Percentiles rank a stretch among this genome's conserved stretches.
Evolutionary conservation across 2,329 filamentous ascomycete species (phyloP).

Genomic region (Fusarium pseudoanthophilum): DNA sequence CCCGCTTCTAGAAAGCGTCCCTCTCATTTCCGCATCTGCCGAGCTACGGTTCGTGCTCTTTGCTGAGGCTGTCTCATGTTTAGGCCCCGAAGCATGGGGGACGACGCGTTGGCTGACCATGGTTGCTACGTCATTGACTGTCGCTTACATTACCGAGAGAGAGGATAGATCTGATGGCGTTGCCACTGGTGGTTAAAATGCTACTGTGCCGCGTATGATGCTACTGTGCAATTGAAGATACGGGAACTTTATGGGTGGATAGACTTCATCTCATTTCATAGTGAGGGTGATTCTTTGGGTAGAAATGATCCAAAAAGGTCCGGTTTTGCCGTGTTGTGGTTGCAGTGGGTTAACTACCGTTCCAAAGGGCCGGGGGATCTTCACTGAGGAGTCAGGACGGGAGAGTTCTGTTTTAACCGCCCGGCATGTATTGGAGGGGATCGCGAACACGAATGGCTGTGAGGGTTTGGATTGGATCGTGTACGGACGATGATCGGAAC

Average conservation of each 20-base stretch:
- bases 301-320: not conserved
- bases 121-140: not conserved
- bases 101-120: not conserved
- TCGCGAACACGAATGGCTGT: not conserved
- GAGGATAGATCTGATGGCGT: not conserved
- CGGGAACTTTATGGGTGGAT: not conserved
- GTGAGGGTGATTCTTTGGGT: not conserved
- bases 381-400: not conserved
- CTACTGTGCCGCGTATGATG: not conserved
- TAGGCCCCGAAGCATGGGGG: not conserved
- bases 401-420: not conserved
- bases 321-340: not conserved
- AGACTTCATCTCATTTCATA: not conserved
- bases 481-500: not conserved
- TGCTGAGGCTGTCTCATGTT: not conserved
- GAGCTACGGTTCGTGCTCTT: not conserved
- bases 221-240: not conserved
- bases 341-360: not conserved
- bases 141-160: not conserved
- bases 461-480: not conserved
- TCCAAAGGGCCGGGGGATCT: not conserved
- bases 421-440: not conserved
- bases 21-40: constrained; percentile 19
- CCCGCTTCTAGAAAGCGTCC: constrained; percentile 11
- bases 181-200: no score